These are phyloP conservation scores for Oropetium thomaeum DNA, from an alignment of 176 grass and related monocot species.

Conservation along the genomic window DNA sequence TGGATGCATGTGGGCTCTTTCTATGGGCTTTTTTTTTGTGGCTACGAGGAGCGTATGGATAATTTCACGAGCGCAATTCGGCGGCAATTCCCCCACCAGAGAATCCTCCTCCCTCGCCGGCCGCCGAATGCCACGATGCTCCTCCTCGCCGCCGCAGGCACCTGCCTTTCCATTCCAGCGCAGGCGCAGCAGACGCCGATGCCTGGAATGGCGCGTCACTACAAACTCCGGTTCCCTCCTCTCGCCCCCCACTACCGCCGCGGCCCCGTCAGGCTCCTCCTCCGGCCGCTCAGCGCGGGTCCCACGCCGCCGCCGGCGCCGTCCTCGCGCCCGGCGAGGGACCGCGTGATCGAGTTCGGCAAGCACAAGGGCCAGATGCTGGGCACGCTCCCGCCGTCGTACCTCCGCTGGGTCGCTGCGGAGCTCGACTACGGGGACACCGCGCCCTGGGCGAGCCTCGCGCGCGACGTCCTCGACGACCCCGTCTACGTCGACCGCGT, in stretches of 20 bases:
- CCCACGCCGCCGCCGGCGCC: background rate
- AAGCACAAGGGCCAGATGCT: conserved; percentile 59
- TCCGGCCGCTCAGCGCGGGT: background rate
- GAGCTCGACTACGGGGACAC: conserved; percentile 61
- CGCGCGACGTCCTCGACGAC: conserved; percentile 46
- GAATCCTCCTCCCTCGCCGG: background rate
- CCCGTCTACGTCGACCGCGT: conserved; percentile 51
- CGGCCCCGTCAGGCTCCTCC: background rate
- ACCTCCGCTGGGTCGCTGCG: conserved; percentile 48
- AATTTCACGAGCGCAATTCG: background rate
- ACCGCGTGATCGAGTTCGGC: conserved; percentile 54
- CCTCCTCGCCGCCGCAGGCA: background rate
- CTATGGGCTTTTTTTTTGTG: background rate
- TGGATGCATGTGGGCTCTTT: too few species aligned
- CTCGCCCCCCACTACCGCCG: background rate
- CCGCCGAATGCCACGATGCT: conserved; percentile 28
- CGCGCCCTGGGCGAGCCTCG: conserved; percentile 35
- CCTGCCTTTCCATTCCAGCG: background rate
- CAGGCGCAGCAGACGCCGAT: background rate
- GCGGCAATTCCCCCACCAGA: background rate
- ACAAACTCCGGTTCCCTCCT: background rate
- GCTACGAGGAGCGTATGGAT: background rate
- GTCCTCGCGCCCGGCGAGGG: conserved; percentile 38
- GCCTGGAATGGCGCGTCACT: background rate
- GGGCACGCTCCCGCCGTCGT: conserved; percentile 55